phyloP scores from a whole-genome alignment of 805 yeast species.

The Cyberlindnera mycetangii region DNA sequence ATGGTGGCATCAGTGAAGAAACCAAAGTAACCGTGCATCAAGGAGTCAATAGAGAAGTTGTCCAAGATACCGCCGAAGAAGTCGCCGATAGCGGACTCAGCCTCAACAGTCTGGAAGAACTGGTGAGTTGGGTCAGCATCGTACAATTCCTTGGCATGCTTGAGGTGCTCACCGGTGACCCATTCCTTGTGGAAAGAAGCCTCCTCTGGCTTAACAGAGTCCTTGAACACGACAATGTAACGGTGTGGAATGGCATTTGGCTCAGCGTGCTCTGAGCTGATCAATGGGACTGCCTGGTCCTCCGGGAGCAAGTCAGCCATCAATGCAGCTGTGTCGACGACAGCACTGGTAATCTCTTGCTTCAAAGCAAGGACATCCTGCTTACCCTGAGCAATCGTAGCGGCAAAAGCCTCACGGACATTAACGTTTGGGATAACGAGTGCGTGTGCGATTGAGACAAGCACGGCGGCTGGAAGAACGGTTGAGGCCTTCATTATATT shows the following conservation, averaged over 20 bases:
- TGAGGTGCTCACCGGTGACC: constrained; percentile 53
- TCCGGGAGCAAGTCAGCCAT: constrained; percentile 15
- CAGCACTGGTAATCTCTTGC: constrained; percentile 16
- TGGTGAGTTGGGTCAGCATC: constrained; percentile 33
- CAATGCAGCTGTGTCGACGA: constrained; percentile 18
- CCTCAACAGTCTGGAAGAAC: constrained; percentile 36
- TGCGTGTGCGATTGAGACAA: constrained; percentile 42
- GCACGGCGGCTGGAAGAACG: constrained; percentile 33
- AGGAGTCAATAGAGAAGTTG: constrained; percentile 54
- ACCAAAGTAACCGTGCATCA: constrained; percentile 80
- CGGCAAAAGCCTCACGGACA: constrained; percentile 36
- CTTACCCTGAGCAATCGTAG: constrained; percentile 10
- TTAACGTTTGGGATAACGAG: constrained; percentile 61
- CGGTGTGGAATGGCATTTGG: constrained; percentile 61
- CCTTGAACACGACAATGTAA: constrained; percentile 85
- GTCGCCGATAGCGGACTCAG: constrained; percentile 27
- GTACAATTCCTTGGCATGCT: constrained; percentile 36
- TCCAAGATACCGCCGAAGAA: constrained; percentile 55
- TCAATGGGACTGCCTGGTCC: constrained; percentile 42
- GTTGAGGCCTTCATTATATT: constrained; percentile 19
- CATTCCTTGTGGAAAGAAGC: constrained; percentile 64
- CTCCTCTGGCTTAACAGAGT: constrained; percentile 49
- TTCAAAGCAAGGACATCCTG: constrained; percentile 8
- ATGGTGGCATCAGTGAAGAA: constrained; percentile 72
- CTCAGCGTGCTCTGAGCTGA: constrained; percentile 38